Evolutionary conservation across 768 basidiomycete genomes (phyloP), one percentile per base, ranked within the genome.

Genomic region (Amanita subjunquillea): DNA sequence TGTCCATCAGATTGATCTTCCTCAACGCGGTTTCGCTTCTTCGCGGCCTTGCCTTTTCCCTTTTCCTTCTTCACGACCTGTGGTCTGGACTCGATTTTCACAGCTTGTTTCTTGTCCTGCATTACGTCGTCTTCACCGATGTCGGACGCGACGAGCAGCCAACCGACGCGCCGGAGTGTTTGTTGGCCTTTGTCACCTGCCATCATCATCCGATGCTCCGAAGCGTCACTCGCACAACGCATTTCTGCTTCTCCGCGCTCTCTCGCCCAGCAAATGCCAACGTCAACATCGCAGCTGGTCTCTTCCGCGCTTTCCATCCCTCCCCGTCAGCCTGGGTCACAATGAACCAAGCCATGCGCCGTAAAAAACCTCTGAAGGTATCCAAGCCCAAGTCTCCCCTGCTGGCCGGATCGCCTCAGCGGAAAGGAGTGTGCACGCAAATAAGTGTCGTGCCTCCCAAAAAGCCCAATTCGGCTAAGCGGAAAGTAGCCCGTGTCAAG

Each of bases 381-480:
- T 59, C 68, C 43, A 78, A 80, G 58, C 71, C 79, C n/a, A 80
- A 75, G 59, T 84, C 94, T 0, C 96, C 96, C 0, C 79, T 94
- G 8, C 78, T 99, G 15, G 72, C 87, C 50, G 73, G 66, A 23
- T 85, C 80, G 62, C 89, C 87, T 6, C 94, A 97, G 71, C 80
- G 82, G 61, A 96, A 96, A 63, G 96, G 90, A 44, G 93, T 99
- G 55, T 90, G 90, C 66, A 80, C 85, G 38, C 81, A 83, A 57
- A 75, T 91, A 38, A 80, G 83, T 59, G 89, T 83, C 49, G 80
- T 78, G 58, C 89, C 83, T 60, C 96, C 96, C 22, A 96, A 92
- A 75, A 99, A 99, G 64, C 96, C 96, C 57, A 99, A 99, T 69
- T 98, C 95, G 9, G 94, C 94, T 36, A 92, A 96, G 63, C 90